A percentile compares a stretch with the other conserved stretches of the same genome.
phyloP scores from a whole-genome alignment of 2,329 filamentous ascomycete species.

The Raffaelea arxii region DNA sequence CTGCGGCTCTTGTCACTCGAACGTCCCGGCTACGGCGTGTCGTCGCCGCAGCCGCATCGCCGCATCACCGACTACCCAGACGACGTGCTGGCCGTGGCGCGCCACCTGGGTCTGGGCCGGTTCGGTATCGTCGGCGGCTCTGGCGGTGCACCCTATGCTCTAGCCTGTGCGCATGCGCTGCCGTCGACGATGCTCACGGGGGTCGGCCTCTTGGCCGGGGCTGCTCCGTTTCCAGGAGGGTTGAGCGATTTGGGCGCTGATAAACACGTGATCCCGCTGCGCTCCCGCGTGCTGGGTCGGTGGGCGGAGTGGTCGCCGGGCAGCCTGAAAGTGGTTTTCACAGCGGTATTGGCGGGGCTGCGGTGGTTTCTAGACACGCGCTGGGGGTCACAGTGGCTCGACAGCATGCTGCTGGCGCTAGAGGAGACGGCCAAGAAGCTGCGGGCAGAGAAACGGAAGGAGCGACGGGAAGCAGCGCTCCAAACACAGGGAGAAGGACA shows the following conservation, averaged over 20 bases:
- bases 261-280: conserved; percentile 18
- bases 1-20: conserved; percentile 28
- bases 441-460: conserved; percentile 28
- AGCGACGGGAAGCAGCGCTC: conserved; percentile 23
- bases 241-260: conserved; percentile 19
- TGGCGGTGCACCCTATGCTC: conserved; percentile 25
- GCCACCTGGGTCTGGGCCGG: conserved; percentile 13
- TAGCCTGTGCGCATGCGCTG: conserved; percentile 23
- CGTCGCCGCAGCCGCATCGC: conserved; percentile 23
- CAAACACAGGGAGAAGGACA: neutral
- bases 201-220: conserved; percentile 27
- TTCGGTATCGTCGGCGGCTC: conserved; percentile 26
- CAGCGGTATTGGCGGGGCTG: conserved; percentile 13
- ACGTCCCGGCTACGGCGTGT: conserved; percentile 32
- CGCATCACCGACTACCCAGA: conserved; percentile 22
- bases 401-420: conserved; percentile 27
- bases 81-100: conserved; percentile 23
- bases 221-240: conserved; percentile 26
- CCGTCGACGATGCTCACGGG: conserved; percentile 20
- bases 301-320: conserved; percentile 16
- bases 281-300: conserved; percentile 12
- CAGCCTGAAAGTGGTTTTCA: conserved; percentile 11
- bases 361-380: conserved; percentile 13
- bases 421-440: conserved; percentile 38
- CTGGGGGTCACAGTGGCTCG: conserved; percentile 13